Evolutionary conservation across 2,329 filamentous ascomycete genomes (phyloP).

Genomic region (Trichoderma harzianum): DNA sequence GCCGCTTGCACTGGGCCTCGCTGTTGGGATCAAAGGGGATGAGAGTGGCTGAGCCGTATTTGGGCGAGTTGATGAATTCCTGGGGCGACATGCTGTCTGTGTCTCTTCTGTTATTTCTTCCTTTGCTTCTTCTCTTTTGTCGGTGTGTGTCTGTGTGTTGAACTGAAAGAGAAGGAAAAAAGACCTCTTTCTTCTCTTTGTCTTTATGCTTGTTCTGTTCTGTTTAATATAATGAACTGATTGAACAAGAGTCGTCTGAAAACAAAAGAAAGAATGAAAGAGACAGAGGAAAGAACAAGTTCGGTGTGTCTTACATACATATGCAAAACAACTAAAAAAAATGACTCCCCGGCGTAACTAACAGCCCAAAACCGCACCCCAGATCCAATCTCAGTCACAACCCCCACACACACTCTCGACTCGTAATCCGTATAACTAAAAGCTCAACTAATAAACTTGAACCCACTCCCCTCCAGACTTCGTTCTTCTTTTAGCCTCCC

Average conservation of each 20-base stretch:
- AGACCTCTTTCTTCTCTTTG: not conserved
- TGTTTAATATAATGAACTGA: not conserved
- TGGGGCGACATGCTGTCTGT: not conserved
- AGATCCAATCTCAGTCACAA: not conserved
- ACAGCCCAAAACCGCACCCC: not conserved
- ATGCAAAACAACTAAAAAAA: not conserved
- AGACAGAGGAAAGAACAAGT: not conserved
- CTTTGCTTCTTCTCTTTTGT: not conserved
- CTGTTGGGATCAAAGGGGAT: slow-evolving; percentile 44
- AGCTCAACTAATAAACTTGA: not conserved
- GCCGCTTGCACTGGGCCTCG: slow-evolving; percentile 37
- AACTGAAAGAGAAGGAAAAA: too few relatives aligned
- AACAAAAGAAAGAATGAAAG: not conserved
- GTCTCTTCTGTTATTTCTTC: not conserved
- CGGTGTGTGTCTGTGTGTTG: too few relatives aligned
- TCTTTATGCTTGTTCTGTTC: not conserved
- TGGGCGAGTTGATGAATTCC: not conserved
- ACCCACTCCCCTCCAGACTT: too few relatives aligned
- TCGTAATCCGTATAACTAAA: not conserved
- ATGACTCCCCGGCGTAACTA: not conserved
- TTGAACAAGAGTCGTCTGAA: not conserved
- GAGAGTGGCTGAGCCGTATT: slow-evolving; percentile 26
- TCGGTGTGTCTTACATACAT: not conserved
- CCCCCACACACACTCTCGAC: not conserved
- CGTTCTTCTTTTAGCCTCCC: not conserved